Evolutionary conservation across 345 rosid genomes (phyloP).

Genomic region (Populus simonii): DNA sequence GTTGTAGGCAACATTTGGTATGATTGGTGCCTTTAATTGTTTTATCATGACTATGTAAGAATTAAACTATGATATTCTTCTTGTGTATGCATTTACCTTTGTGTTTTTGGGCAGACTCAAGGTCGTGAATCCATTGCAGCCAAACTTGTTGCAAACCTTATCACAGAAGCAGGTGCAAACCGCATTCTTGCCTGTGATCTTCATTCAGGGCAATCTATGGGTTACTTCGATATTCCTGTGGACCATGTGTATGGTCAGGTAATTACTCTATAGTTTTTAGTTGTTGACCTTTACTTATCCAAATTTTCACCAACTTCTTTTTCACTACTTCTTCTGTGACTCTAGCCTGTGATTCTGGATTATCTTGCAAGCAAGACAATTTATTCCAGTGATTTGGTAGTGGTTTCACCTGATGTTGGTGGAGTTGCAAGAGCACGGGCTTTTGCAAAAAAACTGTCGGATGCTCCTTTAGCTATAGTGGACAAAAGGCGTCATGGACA

Average conservation of each 20-base stretch:
- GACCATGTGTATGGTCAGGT: slow-evolving; percentile 97
- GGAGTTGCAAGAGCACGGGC: slow-evolving; percentile 34
- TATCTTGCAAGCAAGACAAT: slow-evolving; percentile 88
- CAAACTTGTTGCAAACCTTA: slow-evolving; percentile 88
- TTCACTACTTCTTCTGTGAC: not conserved
- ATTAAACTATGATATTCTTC: not conserved
- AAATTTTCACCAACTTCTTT: not conserved
- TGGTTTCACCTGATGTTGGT: slow-evolving; percentile 98
- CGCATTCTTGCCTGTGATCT: slow-evolving; percentile 97
- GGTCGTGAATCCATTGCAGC: slow-evolving; percentile 98
- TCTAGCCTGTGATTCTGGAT: slow-evolving; percentile 84
- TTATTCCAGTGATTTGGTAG: slow-evolving; percentile 75
- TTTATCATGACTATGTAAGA: not conserved
- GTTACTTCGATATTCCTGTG: slow-evolving; percentile 92
- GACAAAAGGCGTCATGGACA: slow-evolving; percentile 45
- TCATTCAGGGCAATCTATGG: slow-evolving; percentile 98
- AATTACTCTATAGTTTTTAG: not conserved
- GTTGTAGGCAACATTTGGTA: not conserved
- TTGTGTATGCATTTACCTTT: not conserved
- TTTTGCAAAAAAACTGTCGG: slow-evolving; percentile 31
- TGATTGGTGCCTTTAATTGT: not conserved
- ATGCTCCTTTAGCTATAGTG: slow-evolving; percentile 34
- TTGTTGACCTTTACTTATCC: not conserved
- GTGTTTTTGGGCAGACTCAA: slow-evolving; percentile 52
- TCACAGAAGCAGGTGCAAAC: slow-evolving; percentile 94